phyloP scores from a whole-genome alignment of 2,329 filamentous ascomycete species.

The Diplodia scrobiculata region DNA sequence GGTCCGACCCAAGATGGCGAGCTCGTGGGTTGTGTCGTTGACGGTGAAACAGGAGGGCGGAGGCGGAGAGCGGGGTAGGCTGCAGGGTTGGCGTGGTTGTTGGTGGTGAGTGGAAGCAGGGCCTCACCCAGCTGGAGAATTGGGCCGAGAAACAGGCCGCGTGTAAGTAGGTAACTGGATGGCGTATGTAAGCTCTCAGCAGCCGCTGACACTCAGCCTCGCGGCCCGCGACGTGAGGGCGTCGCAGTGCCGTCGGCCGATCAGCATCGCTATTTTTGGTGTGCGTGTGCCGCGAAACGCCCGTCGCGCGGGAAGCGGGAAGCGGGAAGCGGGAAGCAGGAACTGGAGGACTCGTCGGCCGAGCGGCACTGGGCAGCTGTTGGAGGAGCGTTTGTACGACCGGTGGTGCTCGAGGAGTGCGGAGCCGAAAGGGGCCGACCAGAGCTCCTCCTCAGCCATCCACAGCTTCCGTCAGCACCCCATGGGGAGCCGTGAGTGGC shows the following conservation, averaged over 20 bases:
- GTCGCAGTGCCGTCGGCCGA: conserved; percentile 10
- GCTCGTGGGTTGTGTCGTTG: neutral
- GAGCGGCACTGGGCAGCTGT: no score
- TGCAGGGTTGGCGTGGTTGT: neutral
- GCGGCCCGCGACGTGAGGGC: neutral
- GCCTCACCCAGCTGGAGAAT: neutral
- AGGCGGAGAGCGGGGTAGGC: neutral
- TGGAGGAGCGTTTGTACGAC: neutral
- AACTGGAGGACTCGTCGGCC: no score
- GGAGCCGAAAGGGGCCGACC: conserved; percentile 14
- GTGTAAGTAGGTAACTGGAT: no score
- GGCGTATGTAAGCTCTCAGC: no score
- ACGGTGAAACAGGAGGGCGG: neutral
- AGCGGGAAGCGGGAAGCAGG: neutral
- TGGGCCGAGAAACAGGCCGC: neutral
- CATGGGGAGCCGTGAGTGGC: conserved; percentile 28
- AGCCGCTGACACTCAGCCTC: conserved; percentile 11
- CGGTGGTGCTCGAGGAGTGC: neutral
- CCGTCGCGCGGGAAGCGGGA: neutral
- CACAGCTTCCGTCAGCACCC: conserved; percentile 7
- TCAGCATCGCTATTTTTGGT: conserved; percentile 20
- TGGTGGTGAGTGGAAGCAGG: neutral
- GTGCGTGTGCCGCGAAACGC: conserved; percentile 11
- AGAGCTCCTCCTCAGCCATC: conserved; percentile 4
- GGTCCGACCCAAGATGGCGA: neutral